Percentiles rank a stretch among this genome's conserved stretches.
phyloP scores from a whole-genome alignment of 805 yeast genomes.

The Barnettozyma populi region DNA sequence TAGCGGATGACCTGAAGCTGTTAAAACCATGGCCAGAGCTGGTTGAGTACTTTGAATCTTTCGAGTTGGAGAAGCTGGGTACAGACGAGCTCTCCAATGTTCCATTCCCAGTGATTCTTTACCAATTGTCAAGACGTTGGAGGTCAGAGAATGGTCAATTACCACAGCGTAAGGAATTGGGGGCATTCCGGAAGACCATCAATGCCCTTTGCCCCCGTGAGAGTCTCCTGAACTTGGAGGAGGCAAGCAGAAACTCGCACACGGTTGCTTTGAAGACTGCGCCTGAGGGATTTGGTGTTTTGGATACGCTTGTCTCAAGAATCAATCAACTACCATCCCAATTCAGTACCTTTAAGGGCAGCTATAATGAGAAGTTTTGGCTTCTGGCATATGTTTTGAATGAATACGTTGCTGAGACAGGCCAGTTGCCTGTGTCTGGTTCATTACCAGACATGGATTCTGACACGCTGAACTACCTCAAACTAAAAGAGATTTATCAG shows the following conservation, averaged over 20 bases:
- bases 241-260: constrained; percentile 36
- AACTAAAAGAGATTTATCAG: constrained; percentile 52
- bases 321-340: constrained; percentile 19
- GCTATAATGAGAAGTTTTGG: constrained; percentile 49
- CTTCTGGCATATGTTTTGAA: constrained; percentile 48
- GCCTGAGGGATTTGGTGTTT: constrained; percentile 11
- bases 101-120: constrained; percentile 57
- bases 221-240: constrained; percentile 37
- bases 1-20: constrained; percentile 60
- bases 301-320: constrained; percentile 12
- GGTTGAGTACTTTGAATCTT: constrained; percentile 39
- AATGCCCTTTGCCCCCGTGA: constrained; percentile 2
- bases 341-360: background rate
- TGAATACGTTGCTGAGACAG: constrained; percentile 38
- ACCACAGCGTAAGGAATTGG: constrained; percentile 38
- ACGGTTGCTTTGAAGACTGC: background rate
- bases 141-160: constrained; percentile 32
- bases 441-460: constrained; percentile 86
- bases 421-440: constrained; percentile 65
- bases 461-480: constrained; percentile 55
- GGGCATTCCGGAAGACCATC: constrained; percentile 33
- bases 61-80: constrained; percentile 42
- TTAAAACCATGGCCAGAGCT: constrained; percentile 72
- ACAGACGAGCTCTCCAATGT: constrained; percentile 48
- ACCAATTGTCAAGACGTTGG: constrained; percentile 33